Base-by-base conservation (phyloP, 1,284 basidiomycete genomes). In the Puccinia coronata region DNA sequence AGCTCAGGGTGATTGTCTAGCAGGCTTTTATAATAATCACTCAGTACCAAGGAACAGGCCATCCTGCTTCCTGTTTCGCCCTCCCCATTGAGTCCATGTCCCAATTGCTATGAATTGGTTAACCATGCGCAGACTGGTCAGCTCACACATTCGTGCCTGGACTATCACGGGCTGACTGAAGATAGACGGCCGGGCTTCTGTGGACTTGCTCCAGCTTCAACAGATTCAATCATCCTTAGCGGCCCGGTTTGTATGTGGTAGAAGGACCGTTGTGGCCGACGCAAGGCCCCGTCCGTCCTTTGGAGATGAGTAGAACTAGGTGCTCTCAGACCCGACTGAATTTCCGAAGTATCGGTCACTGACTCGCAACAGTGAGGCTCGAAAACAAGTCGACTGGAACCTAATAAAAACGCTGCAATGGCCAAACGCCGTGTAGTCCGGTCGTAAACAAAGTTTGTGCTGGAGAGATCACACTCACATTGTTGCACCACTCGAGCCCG, bases 21-120 rank as follows among this genome's bases (percentile, higher is more conserved):
- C 67, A 28, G 47, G 47, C 67, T 70, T 70, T 49, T 70, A 70
- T 70, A 47, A 49, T n/a, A 47, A 70, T 70, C 25, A 49, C 36
- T 63, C 18, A 9, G 61, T 36, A 39, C 8, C 31, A 51, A 70
- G 67, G 67, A 70, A 70, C 67, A 49, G 67, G 67, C 18, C 47
- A 47, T 70, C 12, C 39, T 31, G 18, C 39, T 43, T 69, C 31
- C 39, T 47, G 47, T 49, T 31, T 28, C 43, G 43, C 31, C 23
- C 43, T 63, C n/a, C 20, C 0, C 1, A 34, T 18, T 2, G 39
- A 70, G 67, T 49, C 67, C 43, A 70, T 49, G 28, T 51, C 67
- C 28, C 43, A 47, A 49, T 28, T 20, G 25, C 49, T 34, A 49
- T 70, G 43, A 47, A 49, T 18, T 4, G 34, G 61, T 36, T 63